phyloP scores from a whole-genome alignment of 2,329 filamentous ascomycete genomes.

The Alternaria ethzedia region DNA sequence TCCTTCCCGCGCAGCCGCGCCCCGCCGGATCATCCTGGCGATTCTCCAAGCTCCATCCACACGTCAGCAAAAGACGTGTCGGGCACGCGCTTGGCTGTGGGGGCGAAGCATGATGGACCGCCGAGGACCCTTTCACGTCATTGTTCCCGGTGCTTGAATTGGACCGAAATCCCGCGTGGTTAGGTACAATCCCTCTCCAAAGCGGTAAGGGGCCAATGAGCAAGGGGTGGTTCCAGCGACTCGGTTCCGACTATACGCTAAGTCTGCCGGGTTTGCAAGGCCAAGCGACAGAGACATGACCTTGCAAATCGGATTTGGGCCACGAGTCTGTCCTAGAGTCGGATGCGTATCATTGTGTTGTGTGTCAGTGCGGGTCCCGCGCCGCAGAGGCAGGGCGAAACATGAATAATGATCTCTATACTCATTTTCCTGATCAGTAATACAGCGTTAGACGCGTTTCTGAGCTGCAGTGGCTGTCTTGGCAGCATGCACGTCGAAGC shows the following conservation, averaged over 20 bases:
- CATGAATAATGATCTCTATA: background rate
- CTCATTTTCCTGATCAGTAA: background rate
- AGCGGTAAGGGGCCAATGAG: constrained; percentile 1
- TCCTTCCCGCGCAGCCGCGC: constrained; percentile 44
- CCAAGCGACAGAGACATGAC: background rate
- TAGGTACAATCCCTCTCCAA: background rate
- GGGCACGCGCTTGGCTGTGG: constrained; percentile 38
- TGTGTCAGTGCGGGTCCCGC: background rate
- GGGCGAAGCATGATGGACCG: constrained; percentile 22
- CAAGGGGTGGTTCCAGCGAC: background rate
- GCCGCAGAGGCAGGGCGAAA: background rate
- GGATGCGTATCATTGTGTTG: background rate
- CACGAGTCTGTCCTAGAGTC: background rate
- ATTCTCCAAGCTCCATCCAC: constrained; percentile 23
- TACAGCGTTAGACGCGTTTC: constrained; percentile 1
- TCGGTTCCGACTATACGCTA: constrained; percentile 8
- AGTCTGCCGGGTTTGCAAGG: background rate
- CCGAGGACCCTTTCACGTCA: background rate
- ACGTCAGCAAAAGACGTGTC: constrained; percentile 22
- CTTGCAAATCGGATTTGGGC: background rate
- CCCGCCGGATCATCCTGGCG: constrained; percentile 32
- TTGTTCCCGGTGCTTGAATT: constrained; percentile 1
- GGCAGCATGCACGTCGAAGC: constrained; percentile 18
- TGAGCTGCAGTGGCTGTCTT: constrained; percentile 13
- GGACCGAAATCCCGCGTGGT: constrained; percentile 7